phyloP scores from a whole-genome alignment of 2,329 filamentous ascomycete genomes.

The Cladosporium oxysporum region DNA sequence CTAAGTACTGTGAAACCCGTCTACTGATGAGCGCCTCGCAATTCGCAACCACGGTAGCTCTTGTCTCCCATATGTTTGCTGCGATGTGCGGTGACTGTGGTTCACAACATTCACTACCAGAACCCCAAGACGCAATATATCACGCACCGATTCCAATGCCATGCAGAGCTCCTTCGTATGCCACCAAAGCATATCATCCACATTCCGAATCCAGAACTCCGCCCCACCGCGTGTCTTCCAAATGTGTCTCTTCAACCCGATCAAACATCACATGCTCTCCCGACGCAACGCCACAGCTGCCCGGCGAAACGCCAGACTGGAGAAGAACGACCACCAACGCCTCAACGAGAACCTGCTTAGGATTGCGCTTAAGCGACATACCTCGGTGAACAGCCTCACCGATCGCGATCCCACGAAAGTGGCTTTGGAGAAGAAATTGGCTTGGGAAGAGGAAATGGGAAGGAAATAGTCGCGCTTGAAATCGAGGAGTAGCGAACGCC shows the following conservation, averaged over 20 bases:
- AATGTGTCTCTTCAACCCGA: background rate
- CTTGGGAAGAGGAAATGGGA: conserved; percentile 1
- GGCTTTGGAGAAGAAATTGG: conserved; percentile 12
- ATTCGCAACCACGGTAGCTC: background rate
- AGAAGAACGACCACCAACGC: conserved; percentile 22
- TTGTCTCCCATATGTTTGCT: background rate
- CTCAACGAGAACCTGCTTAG: conserved; percentile 24
- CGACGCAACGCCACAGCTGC: background rate
- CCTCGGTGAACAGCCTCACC: conserved; percentile 27
- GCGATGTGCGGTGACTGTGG: background rate
- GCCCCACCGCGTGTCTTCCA: background rate
- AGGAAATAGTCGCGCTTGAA: background rate
- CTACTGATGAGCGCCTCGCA: background rate
- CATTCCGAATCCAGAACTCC: background rate
- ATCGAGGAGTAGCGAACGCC: background rate
- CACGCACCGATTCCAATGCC: background rate
- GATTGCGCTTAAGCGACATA: conserved; percentile 22
- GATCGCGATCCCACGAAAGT: conserved; percentile 26
- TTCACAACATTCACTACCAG: background rate
- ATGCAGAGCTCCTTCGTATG: background rate
- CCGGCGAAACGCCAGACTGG: conserved; percentile 19
- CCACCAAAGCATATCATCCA: background rate
- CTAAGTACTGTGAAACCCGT: background rate
- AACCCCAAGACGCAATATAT: background rate
- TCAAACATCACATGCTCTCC: background rate